These are phyloP conservation scores for Blastobotrys petasosporus DNA, from an alignment of 1,139 yeast genomes.

Conservation along the genomic window DNA sequence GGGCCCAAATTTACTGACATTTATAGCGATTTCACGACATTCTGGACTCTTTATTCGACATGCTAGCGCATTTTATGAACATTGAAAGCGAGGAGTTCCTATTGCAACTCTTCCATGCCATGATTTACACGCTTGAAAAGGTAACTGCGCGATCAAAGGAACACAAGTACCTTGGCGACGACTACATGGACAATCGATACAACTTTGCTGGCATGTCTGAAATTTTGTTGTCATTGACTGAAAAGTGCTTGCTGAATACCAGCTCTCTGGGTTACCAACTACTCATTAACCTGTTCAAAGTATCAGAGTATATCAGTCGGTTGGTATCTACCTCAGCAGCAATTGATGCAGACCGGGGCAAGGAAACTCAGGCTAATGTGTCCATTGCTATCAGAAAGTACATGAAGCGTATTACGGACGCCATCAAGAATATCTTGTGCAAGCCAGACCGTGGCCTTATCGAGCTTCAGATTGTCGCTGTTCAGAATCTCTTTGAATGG, in stretches of 20 bases:
- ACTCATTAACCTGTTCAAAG: constrained; percentile 23
- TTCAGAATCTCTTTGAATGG: constrained; percentile 21
- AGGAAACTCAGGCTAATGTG: constrained; percentile 21
- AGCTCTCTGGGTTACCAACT: constrained; percentile 20
- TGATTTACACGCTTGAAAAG: constrained; percentile 28
- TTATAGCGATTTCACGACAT: constrained; percentile 30
- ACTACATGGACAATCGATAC: constrained; percentile 25
- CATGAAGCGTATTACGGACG: constrained; percentile 23
- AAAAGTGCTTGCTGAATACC: constrained; percentile 19
- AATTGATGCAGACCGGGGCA: constrained; percentile 26
- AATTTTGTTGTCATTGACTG: constrained; percentile 20
- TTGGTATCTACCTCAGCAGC: constrained; percentile 27
- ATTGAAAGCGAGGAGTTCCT: constrained; percentile 25
- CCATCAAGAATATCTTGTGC: constrained; percentile 21
- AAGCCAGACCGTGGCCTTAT: constrained; percentile 21
- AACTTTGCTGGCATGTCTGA: constrained; percentile 28
- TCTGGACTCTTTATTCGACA: constrained; percentile 39
- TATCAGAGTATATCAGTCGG: constrained; percentile 25
- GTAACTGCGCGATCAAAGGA: constrained; percentile 24
- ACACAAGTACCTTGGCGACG: constrained; percentile 25
- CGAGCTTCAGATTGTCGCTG: constrained; percentile 23
- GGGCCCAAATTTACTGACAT: not conserved
- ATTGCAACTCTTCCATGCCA: constrained; percentile 25
- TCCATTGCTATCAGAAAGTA: constrained; percentile 18
- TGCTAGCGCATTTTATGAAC: constrained; percentile 24